phyloP scores from a whole-genome alignment of 2,329 filamentous ascomycete genomes.

The Alternaria metachromatica region DNA sequence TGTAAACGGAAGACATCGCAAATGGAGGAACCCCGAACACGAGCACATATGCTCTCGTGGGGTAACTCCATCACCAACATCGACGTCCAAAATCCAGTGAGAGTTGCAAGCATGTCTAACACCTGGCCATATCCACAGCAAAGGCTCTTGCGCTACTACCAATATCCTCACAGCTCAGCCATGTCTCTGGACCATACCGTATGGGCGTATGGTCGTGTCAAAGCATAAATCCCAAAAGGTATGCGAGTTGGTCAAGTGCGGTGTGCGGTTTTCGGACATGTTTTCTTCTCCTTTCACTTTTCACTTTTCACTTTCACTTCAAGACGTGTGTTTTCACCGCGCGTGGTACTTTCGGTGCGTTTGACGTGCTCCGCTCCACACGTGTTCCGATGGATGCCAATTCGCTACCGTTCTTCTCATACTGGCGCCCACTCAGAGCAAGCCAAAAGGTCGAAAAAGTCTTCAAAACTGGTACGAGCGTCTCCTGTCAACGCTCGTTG shows the following conservation, averaged over 20 bases:
- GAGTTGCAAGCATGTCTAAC: not conserved
- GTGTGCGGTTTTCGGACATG: not conserved
- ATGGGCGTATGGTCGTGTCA: not conserved
- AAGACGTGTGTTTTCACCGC: not conserved
- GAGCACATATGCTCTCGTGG: not conserved
- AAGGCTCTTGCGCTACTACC: not conserved
- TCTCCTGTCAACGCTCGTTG: not conserved
- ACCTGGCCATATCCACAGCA: not conserved
- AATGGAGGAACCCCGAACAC: too few species aligned
- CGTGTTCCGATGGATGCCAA: not conserved
- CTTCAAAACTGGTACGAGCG: not conserved
- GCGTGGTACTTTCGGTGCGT: not conserved
- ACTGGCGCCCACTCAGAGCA: not conserved
- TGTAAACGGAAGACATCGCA: constrained; percentile 5
- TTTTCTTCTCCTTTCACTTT: not conserved
- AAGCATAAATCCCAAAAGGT: not conserved
- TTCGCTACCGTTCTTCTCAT: not conserved
- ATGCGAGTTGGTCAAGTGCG: not conserved
- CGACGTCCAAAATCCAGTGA: not conserved
- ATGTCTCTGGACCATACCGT: not conserved
- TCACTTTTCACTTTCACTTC: not conserved
- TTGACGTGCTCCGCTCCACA: not conserved
- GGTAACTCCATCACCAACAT: not conserved
- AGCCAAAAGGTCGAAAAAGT: not conserved
- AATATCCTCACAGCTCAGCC: not conserved